Percentiles rank a stretch among this genome's conserved stretches.
These are phyloP conservation scores for Cryptosporidium viatorum DNA, from an alignment of 169 alveolate species.

Conservation along the genomic window DNA sequence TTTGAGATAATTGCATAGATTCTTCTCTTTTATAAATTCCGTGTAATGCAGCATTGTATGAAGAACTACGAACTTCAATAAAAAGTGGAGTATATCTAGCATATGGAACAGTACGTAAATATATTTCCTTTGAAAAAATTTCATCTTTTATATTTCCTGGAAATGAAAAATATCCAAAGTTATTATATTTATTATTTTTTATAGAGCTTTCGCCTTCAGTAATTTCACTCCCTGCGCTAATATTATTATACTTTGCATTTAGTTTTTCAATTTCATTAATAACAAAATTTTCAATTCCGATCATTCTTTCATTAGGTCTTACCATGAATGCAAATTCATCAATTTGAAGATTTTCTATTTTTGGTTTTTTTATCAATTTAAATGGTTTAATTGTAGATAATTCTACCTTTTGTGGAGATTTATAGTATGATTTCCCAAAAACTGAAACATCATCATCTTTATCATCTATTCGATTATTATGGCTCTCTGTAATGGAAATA, in stretches of 20 bases:
- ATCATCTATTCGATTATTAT: not conserved
- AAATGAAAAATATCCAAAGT: conserved; percentile 60
- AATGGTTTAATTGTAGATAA: conserved; percentile 48
- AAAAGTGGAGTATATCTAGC: conserved; percentile 58
- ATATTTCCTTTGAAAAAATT: conserved; percentile 36
- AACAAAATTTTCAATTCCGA: conserved; percentile 67
- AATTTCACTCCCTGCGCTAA: conserved; percentile 53
- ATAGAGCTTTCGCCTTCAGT: conserved; percentile 65
- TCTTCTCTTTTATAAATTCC: conserved; percentile 73
- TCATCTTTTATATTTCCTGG: conserved; percentile 67
- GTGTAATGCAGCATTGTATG: conserved; percentile 72
- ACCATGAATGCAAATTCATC: conserved; percentile 74
- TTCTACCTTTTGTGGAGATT: conserved; percentile 56
- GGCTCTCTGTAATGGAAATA: not conserved
- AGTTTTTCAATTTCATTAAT: conserved; percentile 42
- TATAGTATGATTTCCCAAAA: not conserved
- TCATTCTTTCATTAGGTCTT: conserved; percentile 71
- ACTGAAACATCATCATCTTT: not conserved
- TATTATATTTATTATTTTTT: conserved; percentile 18
- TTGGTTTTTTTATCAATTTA: conserved; percentile 43
- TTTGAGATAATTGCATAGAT: conserved; percentile 32
- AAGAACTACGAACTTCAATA: conserved; percentile 53
- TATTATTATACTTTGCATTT: conserved; percentile 8
- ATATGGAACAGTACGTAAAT: conserved; percentile 46
- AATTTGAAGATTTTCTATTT: conserved; percentile 14